Evolutionary conservation across 306 rosid genomes (phyloP), one percentile per base, ranked within the genome.

Genomic region (Casuarina equisetifolia): DNA sequence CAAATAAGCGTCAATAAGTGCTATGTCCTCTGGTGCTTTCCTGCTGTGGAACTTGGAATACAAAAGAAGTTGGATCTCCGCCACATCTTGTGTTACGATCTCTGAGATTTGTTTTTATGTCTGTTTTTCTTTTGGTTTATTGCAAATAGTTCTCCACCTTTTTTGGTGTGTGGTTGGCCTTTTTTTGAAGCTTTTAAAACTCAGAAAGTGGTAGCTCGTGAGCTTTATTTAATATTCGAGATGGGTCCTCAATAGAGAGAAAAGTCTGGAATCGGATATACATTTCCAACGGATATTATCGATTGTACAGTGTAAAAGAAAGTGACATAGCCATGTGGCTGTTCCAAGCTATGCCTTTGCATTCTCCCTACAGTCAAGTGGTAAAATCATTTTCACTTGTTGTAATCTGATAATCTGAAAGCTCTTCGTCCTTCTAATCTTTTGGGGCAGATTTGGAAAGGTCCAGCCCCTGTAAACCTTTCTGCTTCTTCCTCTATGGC

Each of bases 11-110:
- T 63, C 73, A 52, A 79, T 85, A 68, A 45, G 74, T 53, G 80
- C 57, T 53, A 74, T 72, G 72, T 75, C 52, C 52, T 53, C 50
- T 53, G 80, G 72, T 71, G 55, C 85, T 67, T 69, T 78, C 80
- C 79, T 43, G 43, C 35, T 19, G 66, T 81, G 76, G 70, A 73
- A 82, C 82, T 81, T 90, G 51, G 79, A 61, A 71, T 8, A 16
- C 42, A 38, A 76, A 44, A 25, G 84, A 70, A 83, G 62, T 19
- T 85, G 85, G 68, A 89, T 90, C 80, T 84, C 76, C 61, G 71
- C 98, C 98, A 94, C 98, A 88, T 82, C 74, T 86, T 84, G 73
- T 61, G 69, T 52, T 36, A 80, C 77, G 84, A 84, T 78, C 84
- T 84, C 79, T 72, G 66, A 78, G 76, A 84, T 70, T 93, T 90